Conservation (phyloP, 78 protist species). For the Tieghemostelium lacteum region DNA sequence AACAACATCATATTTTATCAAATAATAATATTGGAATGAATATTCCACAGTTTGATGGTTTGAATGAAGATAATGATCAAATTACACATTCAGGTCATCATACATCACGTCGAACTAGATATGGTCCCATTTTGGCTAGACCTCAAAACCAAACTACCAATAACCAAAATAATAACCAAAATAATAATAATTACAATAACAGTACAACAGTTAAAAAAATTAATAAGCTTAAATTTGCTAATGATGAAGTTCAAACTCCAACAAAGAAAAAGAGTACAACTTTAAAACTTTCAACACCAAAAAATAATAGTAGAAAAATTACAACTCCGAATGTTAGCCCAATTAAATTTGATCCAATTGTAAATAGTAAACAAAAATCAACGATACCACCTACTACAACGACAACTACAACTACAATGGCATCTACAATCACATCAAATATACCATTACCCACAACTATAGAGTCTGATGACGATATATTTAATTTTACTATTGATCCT, state of each 20-base stretch:
- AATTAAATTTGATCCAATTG: no score
- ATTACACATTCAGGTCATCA: no score
- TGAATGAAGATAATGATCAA: background rate
- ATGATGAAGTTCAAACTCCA: no score
- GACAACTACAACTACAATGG: no score
- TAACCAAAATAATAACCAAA: background rate
- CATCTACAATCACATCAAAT: background rate
- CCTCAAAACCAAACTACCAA: background rate
- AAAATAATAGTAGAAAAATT: no score
- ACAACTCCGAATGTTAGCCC: no score
- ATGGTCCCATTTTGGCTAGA: background rate
- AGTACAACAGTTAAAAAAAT: background rate
- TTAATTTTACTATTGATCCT: background rate
- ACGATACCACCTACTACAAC: background rate
- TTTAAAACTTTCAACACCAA: no score
- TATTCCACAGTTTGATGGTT: slow-evolving; percentile 64
- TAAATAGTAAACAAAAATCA: background rate
- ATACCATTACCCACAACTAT: background rate
- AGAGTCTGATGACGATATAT: background rate
- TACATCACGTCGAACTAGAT: no score
- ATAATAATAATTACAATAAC: slow-evolving; percentile 31
- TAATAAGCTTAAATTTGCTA: no score
- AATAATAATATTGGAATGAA: background rate
- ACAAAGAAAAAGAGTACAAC: no score
- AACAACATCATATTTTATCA: background rate